These are phyloP conservation scores for Kwoniella botswanensis DNA, from an alignment of 768 basidiomycete genomes.

Conservation along the genomic window DNA sequence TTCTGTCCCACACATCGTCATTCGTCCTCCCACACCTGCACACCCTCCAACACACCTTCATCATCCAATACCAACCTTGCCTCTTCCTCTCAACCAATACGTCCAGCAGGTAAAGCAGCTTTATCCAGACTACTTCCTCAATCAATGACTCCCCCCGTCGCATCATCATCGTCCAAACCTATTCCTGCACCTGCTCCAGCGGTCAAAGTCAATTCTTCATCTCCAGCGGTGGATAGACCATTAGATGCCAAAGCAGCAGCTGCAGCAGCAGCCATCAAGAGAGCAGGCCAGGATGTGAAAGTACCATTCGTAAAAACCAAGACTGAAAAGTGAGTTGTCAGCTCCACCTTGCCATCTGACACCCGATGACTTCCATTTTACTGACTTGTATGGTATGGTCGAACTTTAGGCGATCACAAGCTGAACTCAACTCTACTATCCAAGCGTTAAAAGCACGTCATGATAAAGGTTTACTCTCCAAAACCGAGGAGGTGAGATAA, in stretches of 20 bases:
- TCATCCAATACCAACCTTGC: slow-evolving; percentile 17
- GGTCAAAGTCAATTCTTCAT: not conserved
- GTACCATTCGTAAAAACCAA: slow-evolving; percentile 54
- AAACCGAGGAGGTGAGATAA: slow-evolving; percentile 55
- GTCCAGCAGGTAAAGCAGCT: slow-evolving; percentile 29
- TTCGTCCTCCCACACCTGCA: slow-evolving; percentile 47
- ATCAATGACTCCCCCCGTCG: slow-evolving; percentile 18
- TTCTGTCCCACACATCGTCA: slow-evolving; percentile 57
- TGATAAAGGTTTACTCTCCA: slow-evolving; percentile 53
- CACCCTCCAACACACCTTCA: slow-evolving; percentile 29
- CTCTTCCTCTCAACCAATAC: slow-evolving; percentile 32
- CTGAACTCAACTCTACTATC: slow-evolving; percentile 49
- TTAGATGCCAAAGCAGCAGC: slow-evolving; percentile 54
- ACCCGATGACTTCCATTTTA: too few relatives aligned
- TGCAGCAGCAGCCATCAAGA: slow-evolving; percentile 51
- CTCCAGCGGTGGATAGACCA: slow-evolving; percentile 6
- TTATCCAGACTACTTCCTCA: slow-evolving; percentile 26
- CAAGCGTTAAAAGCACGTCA: slow-evolving; percentile 52
- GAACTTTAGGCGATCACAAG: slow-evolving; percentile 46
- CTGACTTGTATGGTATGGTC: too few relatives aligned
- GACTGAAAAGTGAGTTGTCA: slow-evolving; percentile 51
- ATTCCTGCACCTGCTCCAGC: slow-evolving; percentile 10
- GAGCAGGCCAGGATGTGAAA: slow-evolving; percentile 54
- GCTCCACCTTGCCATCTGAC: too few relatives aligned
- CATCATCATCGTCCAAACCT: slow-evolving; percentile 14